These are phyloP conservation scores for Blastocystis sp. DNA, from an alignment of 352 stramenopile species.

Conservation along the genomic window DNA sequence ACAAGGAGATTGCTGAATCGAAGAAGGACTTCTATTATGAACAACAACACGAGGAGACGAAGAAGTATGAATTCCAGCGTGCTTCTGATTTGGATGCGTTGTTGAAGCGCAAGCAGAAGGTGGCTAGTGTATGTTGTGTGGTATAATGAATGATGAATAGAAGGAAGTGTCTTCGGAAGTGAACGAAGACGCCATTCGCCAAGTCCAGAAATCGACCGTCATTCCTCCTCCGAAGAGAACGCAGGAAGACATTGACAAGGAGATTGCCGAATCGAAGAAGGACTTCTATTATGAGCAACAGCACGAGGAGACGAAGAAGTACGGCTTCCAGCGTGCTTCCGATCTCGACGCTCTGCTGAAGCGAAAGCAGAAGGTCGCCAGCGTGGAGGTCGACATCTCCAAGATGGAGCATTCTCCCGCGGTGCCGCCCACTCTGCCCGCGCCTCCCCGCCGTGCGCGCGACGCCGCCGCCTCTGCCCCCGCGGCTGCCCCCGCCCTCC, in stretches of 20 bases:
- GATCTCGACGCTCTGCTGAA: conserved; percentile 53
- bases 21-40: conserved; percentile 18
- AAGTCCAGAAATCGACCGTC: conserved; percentile 50
- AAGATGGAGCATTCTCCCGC: conserved; percentile 14
- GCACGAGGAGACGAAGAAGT: conserved; percentile 54
- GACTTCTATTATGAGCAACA: conserved; percentile 33
- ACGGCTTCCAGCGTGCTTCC: conserved; percentile 28
- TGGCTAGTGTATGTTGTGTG: not conserved
- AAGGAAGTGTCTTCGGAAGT: conserved; percentile 13
- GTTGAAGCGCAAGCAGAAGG: conserved; percentile 53
- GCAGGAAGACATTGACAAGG: conserved; percentile 18
- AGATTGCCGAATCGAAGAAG: not conserved
- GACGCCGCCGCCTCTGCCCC: not conserved
- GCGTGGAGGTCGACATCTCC: conserved; percentile 12
- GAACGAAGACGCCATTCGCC: conserved; percentile 55
- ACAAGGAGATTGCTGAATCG: conserved; percentile 3
- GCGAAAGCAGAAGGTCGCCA: conserved; percentile 56
- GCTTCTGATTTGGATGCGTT: conserved; percentile 28
- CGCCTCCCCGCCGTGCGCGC: not conserved
- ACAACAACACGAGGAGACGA: conserved; percentile 11
- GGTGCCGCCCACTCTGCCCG: conserved; percentile 22
- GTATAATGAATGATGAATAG: not conserved
- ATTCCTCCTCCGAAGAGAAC: conserved; percentile 52
- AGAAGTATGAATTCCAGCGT: conserved; percentile 44
- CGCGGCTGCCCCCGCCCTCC: not conserved